Evolutionary conservation across 768 basidiomycete species (phyloP).

Genomic region (Coprinopsis strossmayeri): DNA sequence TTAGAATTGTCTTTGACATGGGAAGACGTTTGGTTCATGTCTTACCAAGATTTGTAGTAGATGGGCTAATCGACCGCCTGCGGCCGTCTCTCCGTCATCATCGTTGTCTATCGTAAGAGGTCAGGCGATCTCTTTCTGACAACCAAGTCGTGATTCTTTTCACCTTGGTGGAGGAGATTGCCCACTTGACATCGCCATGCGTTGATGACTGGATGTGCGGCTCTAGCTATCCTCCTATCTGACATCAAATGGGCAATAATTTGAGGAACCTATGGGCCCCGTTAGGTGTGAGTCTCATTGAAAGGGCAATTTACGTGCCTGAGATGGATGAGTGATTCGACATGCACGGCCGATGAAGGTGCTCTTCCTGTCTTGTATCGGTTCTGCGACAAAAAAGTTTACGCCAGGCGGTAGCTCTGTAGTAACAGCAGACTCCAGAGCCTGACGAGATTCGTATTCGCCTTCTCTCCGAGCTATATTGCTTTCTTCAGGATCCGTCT

Average conservation of each 20-base stretch:
- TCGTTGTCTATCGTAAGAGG: conserved; percentile 68
- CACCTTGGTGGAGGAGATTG: conserved; percentile 68
- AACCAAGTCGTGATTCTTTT: background rate
- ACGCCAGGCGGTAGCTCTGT: conserved; percentile 47
- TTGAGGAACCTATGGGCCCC: conserved; percentile 47
- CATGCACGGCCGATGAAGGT: conserved; percentile 84
- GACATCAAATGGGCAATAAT: conserved; percentile 63
- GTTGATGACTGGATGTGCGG: conserved; percentile 74
- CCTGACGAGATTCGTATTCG: conserved; percentile 1
- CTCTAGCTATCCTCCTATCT: conserved; percentile 67
- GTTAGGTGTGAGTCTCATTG: background rate
- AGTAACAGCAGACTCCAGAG: conserved; percentile 13
- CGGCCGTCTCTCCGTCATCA: conserved; percentile 91
- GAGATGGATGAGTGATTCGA: conserved; percentile 65
- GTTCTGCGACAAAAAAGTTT: conserved; percentile 64
- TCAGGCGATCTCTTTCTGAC: too few relatives aligned
- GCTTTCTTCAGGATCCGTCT: background rate
- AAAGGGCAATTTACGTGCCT: conserved; percentile 36
- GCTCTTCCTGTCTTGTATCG: conserved; percentile 83
- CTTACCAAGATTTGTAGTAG: conserved; percentile 81
- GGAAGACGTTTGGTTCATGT: background rate
- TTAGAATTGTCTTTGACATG: background rate
- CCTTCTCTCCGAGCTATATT: background rate
- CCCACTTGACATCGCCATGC: conserved; percentile 76
- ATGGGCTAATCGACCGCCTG: conserved; percentile 86